Base-by-base conservation (phyloP, 768 basidiomycete genomes). In the Phallus indusiatus region DNA sequence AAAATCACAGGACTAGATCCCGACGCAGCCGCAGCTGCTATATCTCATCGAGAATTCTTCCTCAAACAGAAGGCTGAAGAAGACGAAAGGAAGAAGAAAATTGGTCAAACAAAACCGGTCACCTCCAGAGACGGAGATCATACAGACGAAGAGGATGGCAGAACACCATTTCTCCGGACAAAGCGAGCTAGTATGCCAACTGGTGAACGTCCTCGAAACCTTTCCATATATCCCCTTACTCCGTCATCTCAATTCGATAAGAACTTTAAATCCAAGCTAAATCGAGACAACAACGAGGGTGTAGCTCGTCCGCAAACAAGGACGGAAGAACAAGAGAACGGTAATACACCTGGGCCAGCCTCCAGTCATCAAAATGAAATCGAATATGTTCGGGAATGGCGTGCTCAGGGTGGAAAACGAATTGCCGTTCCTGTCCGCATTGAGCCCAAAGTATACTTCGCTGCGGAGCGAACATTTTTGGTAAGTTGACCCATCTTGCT, bases 401-500 rank as follows among this genome's bases (percentile, higher is more conserved):
- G 69, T 22, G 95, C 94, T 1, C 88, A 90, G 0, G 73, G 78
- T 47, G 94, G 94, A 11, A 97, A 97, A 76, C 79, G 81, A 63
- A 94, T 99, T 59, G 83, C 93, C 0, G 83, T 98, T 2, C 94
- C 95, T 22, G 88, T 99, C n/a, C 82, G 96, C 56, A 82, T 99
- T 51, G 96, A 99, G 71, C 96, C 96, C 28, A 99, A 99, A 74
- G 94, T 96, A 3, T 95, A 94, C 68, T 99, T 97, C 69, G 96
- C 96, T 6, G 85, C 87, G 37, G 94, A 97, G 72, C 79, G 95
- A 61, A 98, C 94, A 14, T 95, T 94, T 79, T 70, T 94, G 73
- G 93, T 90, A 70, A 72, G 91, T 77, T 59, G n/a, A 61, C 47
- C 52, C 64, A 47, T 21, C 37, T 53, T n/a, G 56, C 28, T 59